Evolutionary conservation across 495 filamentous ascomycete genomes (phyloP).

Genomic region (Rostrohypoxylon terebratum): DNA sequence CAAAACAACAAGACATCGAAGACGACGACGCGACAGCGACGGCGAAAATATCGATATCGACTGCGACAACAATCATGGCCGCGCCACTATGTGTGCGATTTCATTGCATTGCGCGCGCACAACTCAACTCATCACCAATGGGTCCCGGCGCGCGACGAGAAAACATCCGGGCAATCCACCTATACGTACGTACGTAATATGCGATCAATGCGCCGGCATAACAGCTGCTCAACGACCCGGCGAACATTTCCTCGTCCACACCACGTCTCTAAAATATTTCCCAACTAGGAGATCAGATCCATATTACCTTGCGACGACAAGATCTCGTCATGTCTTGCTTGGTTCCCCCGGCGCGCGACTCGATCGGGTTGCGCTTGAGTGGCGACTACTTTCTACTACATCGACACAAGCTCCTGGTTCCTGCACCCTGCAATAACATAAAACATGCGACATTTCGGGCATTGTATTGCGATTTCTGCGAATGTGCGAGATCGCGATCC

Average conservation of each 20-base stretch:
- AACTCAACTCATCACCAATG: not conserved
- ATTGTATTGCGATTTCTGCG: not conserved
- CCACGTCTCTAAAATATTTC: not conserved
- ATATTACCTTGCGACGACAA: conserved; percentile 12
- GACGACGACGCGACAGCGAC: not conserved
- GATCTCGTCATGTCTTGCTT: not conserved
- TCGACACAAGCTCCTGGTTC: not conserved
- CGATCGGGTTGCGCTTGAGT: conserved; percentile 21
- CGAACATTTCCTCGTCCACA: not conserved
- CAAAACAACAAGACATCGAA: conserved; percentile 2
- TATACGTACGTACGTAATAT: conserved; percentile 9
- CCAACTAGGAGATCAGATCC: not conserved
- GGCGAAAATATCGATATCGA: conserved; percentile 7
- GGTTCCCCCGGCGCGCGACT: conserved; percentile 22
- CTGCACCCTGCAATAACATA: not conserved
- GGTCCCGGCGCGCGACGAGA: not conserved
- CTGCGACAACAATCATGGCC: conserved; percentile 3
- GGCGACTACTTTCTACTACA: not conserved
- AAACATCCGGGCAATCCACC: not conserved
- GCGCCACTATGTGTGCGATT: conserved; percentile 10
- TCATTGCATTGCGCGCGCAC: conserved; percentile 16
- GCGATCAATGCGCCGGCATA: conserved; percentile 28
- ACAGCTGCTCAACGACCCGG: not conserved
- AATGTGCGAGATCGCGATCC: not conserved
- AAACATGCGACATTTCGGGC: not conserved